Conservation (phyloP, 148 eudicot genomes). For the Nepenthes gracilis region DNA sequence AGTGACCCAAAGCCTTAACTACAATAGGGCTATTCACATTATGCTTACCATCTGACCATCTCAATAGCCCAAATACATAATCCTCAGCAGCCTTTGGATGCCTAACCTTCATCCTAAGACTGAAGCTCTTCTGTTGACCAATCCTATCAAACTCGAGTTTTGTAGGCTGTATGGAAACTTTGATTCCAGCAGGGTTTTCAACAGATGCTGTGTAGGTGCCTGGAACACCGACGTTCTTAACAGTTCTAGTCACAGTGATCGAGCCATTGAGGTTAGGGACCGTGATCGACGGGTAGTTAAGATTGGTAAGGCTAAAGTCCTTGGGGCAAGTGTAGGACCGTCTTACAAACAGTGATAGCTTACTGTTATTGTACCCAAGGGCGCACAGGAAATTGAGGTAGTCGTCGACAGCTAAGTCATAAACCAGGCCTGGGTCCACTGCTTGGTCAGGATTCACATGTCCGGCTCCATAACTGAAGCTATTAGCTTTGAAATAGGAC, state of each 20-base stretch:
- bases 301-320: slow-evolving; percentile 23
- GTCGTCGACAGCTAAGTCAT: slow-evolving; percentile 42
- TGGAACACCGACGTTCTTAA: slow-evolving; percentile 66
- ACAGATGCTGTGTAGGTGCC: slow-evolving; percentile 38
- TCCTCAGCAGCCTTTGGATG: slow-evolving; percentile 17
- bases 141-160: slow-evolving; percentile 31
- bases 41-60: slow-evolving; percentile 73
- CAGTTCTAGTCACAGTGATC: slow-evolving; percentile 37
- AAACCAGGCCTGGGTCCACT: slow-evolving; percentile 83
- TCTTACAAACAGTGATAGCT: slow-evolving; percentile 24
- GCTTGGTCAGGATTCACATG: slow-evolving; percentile 76
- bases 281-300: slow-evolving; percentile 85
- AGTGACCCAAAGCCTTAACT: slow-evolving; percentile 32
- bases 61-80: slow-evolving; percentile 66
- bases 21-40: slow-evolving; percentile 74
- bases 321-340: slow-evolving; percentile 36
- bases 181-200: slow-evolving; percentile 31
- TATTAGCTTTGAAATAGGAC: slow-evolving; percentile 41
- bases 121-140: slow-evolving; percentile 50
- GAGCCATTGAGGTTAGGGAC: slow-evolving; percentile 50
- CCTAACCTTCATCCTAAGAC: slow-evolving; percentile 26
- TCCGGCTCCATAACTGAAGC: slow-evolving; percentile 79
- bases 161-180: slow-evolving; percentile 26
- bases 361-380: slow-evolving; percentile 47
- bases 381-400: slow-evolving; percentile 62